These are phyloP conservation scores for Ogataea paraovalis DNA, from an alignment of 805 yeast species.

Conservation along the genomic window DNA sequence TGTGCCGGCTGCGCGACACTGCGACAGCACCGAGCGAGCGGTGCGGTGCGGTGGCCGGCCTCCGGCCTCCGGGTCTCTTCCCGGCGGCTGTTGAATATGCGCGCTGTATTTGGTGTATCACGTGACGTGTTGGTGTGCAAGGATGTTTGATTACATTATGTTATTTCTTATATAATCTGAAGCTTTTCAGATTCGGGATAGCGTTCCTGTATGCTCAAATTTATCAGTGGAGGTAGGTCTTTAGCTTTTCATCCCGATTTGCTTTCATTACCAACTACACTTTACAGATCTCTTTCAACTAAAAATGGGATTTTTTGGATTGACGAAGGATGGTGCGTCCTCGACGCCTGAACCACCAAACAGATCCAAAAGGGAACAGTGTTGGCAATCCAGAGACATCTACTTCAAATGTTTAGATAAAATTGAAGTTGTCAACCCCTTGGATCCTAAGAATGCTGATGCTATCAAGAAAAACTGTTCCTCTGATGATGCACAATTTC, in stretches of 20 bases:
- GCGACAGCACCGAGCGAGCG: too few relatives aligned
- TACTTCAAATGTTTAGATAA: slow-evolving; percentile 73
- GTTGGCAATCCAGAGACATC: slow-evolving; percentile 88
- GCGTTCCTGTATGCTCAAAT: not conserved
- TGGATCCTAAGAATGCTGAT: slow-evolving; percentile 46
- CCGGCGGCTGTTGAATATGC: too few relatives aligned
- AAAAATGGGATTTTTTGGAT: not conserved
- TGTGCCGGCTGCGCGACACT: too few relatives aligned
- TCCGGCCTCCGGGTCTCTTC: too few relatives aligned
- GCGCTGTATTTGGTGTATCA: too few relatives aligned
- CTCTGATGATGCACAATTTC: slow-evolving; percentile 51
- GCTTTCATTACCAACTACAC: too few relatives aligned
- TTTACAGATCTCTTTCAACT: too few relatives aligned
- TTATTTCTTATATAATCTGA: not conserved
- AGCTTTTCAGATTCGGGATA: not conserved
- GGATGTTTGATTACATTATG: too few relatives aligned
- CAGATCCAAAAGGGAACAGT: slow-evolving; percentile 64
- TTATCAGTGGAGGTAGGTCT: not conserved
- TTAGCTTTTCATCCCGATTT: too few relatives aligned
- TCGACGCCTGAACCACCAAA: slow-evolving; percentile 40
- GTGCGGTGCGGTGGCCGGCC: too few relatives aligned
- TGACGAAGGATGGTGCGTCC: not conserved
- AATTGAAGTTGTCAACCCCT: slow-evolving; percentile 64
- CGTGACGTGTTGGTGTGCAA: too few relatives aligned
- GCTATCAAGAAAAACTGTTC: slow-evolving; percentile 57